phyloP scores from a whole-genome alignment of 768 basidiomycete species.

The Russula lepida region DNA sequence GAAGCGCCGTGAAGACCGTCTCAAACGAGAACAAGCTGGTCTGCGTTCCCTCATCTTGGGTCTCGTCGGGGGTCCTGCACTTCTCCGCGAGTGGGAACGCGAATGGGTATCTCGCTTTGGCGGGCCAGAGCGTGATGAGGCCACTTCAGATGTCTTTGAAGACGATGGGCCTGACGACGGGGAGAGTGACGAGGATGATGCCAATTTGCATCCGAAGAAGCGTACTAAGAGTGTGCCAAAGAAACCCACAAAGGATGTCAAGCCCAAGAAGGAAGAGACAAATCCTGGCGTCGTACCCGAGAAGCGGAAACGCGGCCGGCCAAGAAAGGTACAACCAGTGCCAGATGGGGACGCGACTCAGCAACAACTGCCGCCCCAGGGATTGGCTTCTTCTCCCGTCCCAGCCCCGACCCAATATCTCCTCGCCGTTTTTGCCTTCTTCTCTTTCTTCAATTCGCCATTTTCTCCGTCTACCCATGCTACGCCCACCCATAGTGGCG shows the following conservation, averaged over 20 bases:
- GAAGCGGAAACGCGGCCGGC: conserved; percentile 79
- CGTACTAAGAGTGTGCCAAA: conserved; percentile 41
- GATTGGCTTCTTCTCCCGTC: conserved; percentile 18
- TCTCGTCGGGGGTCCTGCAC: conserved; percentile 63
- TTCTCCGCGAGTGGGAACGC: conserved; percentile 67
- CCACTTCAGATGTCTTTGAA: conserved; percentile 33
- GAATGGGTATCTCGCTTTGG: conserved; percentile 71
- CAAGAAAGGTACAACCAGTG: conserved; percentile 58
- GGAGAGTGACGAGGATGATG: conserved; percentile 32
- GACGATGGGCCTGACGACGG: conserved; percentile 46
- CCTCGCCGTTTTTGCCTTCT: conserved; percentile 73
- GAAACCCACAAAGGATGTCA: conserved; percentile 36
- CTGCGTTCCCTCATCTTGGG: conserved; percentile 59
- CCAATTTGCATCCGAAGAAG: conserved; percentile 52
- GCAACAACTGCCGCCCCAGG: conserved; percentile 21
- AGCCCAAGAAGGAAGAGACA: conserved; percentile 29
- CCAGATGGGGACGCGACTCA: conserved; percentile 24
- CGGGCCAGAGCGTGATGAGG: conserved; percentile 63
- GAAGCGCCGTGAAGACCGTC: conserved; percentile 65
- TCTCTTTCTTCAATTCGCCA: conserved; percentile 80
- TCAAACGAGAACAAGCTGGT: conserved; percentile 69
- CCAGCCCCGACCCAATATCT: conserved; percentile 47
- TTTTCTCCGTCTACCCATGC: conserved; percentile 36
- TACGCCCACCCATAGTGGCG: conserved; percentile 49
- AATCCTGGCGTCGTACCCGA: conserved; percentile 40